These are phyloP conservation scores for Pelargonium australe DNA, from an alignment of 441 rosid genomes.

Conservation along the genomic window DNA sequence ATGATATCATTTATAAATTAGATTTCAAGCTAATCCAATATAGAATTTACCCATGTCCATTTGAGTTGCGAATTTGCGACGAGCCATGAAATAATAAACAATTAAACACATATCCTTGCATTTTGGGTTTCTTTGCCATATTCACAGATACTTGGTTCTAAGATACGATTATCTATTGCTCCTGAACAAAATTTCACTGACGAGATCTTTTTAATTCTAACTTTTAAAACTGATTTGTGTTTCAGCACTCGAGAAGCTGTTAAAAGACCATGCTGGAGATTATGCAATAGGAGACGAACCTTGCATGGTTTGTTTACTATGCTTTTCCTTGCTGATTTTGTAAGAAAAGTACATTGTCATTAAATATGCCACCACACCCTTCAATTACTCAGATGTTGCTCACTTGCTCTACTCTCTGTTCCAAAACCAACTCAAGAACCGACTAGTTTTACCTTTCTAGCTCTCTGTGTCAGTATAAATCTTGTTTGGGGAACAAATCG, in stretches of 20 bases:
- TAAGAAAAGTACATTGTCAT: not conserved
- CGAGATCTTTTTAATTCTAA: not conserved
- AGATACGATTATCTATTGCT: not conserved
- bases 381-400: not conserved
- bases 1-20: too few species aligned
- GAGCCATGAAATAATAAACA: not conserved
- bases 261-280: slow-evolving; percentile 52
- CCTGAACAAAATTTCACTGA: not conserved
- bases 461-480: too few species aligned
- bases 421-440: not conserved
- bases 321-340: slow-evolving; percentile 11
- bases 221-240: slow-evolving; percentile 12
- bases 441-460: too few species aligned
- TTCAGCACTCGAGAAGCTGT: slow-evolving; percentile 67
- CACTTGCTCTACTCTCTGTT: not conserved
- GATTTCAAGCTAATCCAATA: too few species aligned
- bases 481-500: too few species aligned
- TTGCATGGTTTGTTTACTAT: slow-evolving; percentile 40
- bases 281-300: slow-evolving; percentile 72
- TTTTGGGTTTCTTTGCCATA: not conserved
- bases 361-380: not conserved
- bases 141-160: not conserved
- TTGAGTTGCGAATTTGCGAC: not conserved
- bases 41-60: not conserved
- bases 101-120: not conserved